phyloP scores from a whole-genome alignment of 2,329 filamentous ascomycete genomes.

The Neoascochyta sp. region DNA sequence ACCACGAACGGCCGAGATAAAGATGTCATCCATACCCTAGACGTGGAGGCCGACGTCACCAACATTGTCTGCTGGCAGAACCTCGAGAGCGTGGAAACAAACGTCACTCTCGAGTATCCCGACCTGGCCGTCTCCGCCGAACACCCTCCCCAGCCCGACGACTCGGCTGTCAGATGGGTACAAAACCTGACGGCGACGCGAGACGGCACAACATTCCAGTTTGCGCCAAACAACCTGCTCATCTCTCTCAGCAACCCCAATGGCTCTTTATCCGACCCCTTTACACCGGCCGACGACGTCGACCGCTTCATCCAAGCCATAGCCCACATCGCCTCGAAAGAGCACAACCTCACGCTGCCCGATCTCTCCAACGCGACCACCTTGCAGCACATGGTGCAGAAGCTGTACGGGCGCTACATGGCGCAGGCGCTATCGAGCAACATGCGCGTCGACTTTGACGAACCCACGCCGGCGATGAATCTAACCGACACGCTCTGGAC shows the following conservation, averaged over 20 bases:
- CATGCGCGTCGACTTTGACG: conserved; percentile 1
- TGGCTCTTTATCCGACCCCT: not conserved
- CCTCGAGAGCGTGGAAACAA: not conserved
- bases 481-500: conserved; percentile 1
- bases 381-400: not conserved
- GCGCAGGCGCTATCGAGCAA: conserved; percentile 3
- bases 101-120: conserved; percentile 1
- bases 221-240: conserved; percentile 2
- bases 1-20: not conserved
- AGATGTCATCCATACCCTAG: not conserved
- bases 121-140: not conserved
- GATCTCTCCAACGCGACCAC: not conserved
- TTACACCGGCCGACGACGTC: not conserved
- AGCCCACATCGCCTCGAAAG: conserved; percentile 1
- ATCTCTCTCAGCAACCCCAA: conserved; percentile 3
- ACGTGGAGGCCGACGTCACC: not conserved
- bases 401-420: conserved; percentile 2
- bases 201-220: conserved; percentile 2
- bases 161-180: not conserved
- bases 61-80: conserved; percentile 1
- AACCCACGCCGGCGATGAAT: not conserved
- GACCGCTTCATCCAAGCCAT: conserved; percentile 2
- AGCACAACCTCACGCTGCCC: not conserved
- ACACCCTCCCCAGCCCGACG: not conserved
- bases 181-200: not conserved